Evolutionary conservation across 2,329 filamentous ascomycete species (phyloP), one percentile per base, ranked within the genome.

Genomic region (Paecilomyces sp.): DNA sequence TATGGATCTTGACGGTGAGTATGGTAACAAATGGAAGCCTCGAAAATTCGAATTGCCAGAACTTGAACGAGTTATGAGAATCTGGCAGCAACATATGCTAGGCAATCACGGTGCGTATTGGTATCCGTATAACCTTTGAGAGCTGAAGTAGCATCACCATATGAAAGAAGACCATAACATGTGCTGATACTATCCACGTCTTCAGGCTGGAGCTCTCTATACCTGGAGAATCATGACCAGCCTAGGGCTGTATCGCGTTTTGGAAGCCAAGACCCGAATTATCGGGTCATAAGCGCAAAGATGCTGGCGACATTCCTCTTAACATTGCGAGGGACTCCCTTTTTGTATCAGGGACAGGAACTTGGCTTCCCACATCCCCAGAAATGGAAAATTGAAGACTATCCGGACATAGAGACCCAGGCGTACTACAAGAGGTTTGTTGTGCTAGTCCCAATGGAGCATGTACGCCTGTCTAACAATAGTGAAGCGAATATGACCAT

Each of bases 161-260:
- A 18, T 9, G n/a, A 5, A 9, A 47, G n/a, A 18, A 15, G 3
- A 47, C 2, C 5, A 3, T 22, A 3, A 7, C 4, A 47, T 4
- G 6, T 18, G 18, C 41, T 47, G 41, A 47, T 47, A 22, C 8
- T 47, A 3, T 47, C 4, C 2, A 61, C 61, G 57, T 80, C 63
- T 12, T 68, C 72, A 59, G 74, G 77, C 5, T 85, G 83, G 83
- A 84, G 82, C 0, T 85, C 84, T 0, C 77, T 81, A 0, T 88
- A 87, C 66, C 77, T 83, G 58, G 85, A 88, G 66, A 88, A 88
- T 64, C 85, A 88, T 68, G 85, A 88, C 67, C 80, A 85, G 60
- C 79, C 80, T 2, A 78, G 85, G 0, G 82, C 80, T 1, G 73
- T 87, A 4, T 82, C 81, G 2, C 79, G 84, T 2, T 83, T 80